phyloP scores from a whole-genome alignment of 805 yeast genomes.

The Hanseniaspora osmophila region DNA sequence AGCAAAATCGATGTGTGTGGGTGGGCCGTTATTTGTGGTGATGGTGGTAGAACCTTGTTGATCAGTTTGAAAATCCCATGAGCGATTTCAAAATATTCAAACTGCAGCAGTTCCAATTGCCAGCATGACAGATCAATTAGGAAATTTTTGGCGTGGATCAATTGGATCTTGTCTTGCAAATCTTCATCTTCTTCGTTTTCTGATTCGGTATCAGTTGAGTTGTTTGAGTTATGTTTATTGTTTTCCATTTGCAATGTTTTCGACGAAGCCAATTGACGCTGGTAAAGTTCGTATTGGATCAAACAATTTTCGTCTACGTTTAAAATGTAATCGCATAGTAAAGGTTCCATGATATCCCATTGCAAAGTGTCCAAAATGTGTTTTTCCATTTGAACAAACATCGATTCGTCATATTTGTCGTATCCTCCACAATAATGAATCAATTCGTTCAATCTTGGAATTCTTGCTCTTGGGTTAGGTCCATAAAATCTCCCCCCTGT shows the following conservation, averaged over 20 bases:
- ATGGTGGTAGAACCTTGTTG: background rate
- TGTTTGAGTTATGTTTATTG: conserved; percentile 14
- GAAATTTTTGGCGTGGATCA: conserved; percentile 35
- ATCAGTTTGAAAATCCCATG: conserved; percentile 17
- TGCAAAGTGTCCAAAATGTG: conserved; percentile 58
- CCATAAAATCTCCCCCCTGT: conserved; percentile 50
- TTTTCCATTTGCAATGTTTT: too few relatives aligned
- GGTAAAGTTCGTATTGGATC: conserved; percentile 22
- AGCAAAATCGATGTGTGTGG: conserved; percentile 16
- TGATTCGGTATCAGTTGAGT: conserved; percentile 10
- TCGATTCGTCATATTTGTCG: conserved; percentile 39
- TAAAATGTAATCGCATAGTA: conserved; percentile 33
- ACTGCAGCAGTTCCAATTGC: conserved; percentile 27
- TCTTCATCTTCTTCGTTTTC: conserved; percentile 19
- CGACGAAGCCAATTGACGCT: conserved; percentile 8
- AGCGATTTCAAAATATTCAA: conserved; percentile 20
- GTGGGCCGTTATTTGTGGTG: background rate
- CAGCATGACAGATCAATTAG: conserved; percentile 35
- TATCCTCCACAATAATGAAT: conserved; percentile 58
- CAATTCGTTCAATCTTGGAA: conserved; percentile 61
- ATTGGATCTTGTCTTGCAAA: conserved; percentile 21
- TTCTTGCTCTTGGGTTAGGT: conserved; percentile 60
- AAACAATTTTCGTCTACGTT: conserved; percentile 31
- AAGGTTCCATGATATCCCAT: conserved; percentile 60
- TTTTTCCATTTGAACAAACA: conserved; percentile 64